Evolutionary conservation across 108 stramenopile species (phyloP).

Genomic region (Fragilariopsis cylindrus): DNA sequence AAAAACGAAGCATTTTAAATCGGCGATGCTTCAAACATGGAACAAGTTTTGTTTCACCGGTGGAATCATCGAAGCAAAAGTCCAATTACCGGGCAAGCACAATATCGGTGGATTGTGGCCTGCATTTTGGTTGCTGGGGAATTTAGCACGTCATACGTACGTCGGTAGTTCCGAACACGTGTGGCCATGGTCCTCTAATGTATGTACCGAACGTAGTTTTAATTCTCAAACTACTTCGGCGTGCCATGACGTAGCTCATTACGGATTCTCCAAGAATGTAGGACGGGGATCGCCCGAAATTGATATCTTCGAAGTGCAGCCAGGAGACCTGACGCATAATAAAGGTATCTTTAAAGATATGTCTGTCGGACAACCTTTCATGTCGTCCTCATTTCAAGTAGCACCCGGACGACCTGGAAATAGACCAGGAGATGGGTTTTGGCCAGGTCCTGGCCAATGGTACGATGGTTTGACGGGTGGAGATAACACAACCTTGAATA

Average conservation of each 20-base stretch:
- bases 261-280: constrained; percentile 66
- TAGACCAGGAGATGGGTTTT: constrained; percentile 76
- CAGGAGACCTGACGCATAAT: constrained; percentile 68
- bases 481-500: constrained; percentile 79
- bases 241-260: constrained; percentile 85
- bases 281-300: constrained; percentile 99
- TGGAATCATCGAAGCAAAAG: constrained; percentile 90
- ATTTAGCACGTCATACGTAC: constrained; percentile 95
- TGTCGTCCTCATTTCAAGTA: constrained; percentile 83
- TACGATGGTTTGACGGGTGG: constrained; percentile 87
- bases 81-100: constrained; percentile 80
- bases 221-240: constrained; percentile 70
- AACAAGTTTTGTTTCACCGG: constrained; percentile 99
- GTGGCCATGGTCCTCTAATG: constrained; percentile 83
- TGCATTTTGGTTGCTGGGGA: constrained; percentile 97
- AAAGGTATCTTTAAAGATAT: constrained; percentile 58
- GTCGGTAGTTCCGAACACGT: constrained; percentile 87
- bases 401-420: constrained; percentile 77
- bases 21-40: constrained; percentile 96
- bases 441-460: constrained; percentile 91
- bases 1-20: constrained; percentile 82
- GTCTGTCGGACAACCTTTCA: constrained; percentile 89
- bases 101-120: constrained; percentile 95
- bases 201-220: constrained; percentile 60
- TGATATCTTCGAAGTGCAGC: constrained; percentile 93